phyloP scores from a whole-genome alignment of 352 stramenopile genomes.

The Poterioochromonas sp. region DNA sequence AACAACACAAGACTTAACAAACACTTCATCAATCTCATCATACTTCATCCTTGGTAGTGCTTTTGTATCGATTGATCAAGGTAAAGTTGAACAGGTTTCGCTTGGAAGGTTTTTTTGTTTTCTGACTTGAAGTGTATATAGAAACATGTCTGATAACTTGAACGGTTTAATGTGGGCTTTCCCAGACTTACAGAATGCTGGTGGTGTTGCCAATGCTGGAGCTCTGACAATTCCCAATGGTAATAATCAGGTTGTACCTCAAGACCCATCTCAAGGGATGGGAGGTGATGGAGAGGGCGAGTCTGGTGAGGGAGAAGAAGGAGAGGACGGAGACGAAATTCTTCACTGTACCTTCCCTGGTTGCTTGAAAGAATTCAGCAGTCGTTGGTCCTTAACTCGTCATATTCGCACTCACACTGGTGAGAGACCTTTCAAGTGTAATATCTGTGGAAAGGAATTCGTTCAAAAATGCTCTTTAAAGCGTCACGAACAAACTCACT shows the following conservation, averaged over 20 bases:
- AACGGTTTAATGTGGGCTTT: neutral
- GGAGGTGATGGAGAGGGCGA: neutral
- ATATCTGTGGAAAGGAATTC: constrained; percentile 32
- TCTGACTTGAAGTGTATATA: no score
- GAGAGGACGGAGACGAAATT: constrained; percentile 25
- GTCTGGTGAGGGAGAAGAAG: constrained; percentile 9
- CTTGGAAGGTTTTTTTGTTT: no score
- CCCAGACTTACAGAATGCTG: neutral
- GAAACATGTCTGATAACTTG: neutral
- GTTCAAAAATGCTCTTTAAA: constrained; percentile 41
- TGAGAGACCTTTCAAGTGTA: constrained; percentile 26
- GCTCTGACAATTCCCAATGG: no score
- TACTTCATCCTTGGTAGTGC: no score
- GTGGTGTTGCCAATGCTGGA: neutral
- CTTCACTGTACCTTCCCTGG: neutral
- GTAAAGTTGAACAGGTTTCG: no score
- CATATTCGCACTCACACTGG: constrained; percentile 27
- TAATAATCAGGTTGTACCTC: no score
- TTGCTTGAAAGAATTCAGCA: constrained; percentile 20
- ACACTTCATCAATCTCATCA: no score
- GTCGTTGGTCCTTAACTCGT: constrained; percentile 13
- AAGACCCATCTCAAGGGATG: no score
- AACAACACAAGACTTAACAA: no score
- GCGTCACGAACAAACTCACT: constrained; percentile 41
- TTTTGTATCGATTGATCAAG: no score